These are phyloP conservation scores for Hypomyces rosellus DNA, from an alignment of 2,329 filamentous ascomycete genomes.

Conservation along the genomic window DNA sequence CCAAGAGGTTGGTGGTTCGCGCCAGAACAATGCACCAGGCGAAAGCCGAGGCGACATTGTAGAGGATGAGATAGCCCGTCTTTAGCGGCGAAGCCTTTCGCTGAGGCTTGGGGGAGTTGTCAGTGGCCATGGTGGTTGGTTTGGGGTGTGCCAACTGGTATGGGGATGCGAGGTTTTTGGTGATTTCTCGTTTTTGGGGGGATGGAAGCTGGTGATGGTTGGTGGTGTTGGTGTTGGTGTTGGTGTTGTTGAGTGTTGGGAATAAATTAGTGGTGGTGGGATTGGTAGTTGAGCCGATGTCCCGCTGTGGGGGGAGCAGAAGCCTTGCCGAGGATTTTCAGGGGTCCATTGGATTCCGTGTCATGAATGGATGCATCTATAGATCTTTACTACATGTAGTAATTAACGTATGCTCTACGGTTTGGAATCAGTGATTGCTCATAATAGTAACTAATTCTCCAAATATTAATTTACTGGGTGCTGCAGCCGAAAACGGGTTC, in stretches of 20 bases:
- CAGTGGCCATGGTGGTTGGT: slow-evolving; percentile 16
- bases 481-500: too few species aligned
- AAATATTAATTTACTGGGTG: too few species aligned
- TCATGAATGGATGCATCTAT: too few species aligned
- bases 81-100: slow-evolving; percentile 33
- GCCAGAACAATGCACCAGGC: slow-evolving; percentile 75
- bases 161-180: background rate
- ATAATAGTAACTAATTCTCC: too few species aligned
- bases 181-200: background rate
- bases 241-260: background rate
- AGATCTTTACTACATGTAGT: too few species aligned
- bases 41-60: slow-evolving; percentile 72
- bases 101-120: slow-evolving; percentile 19
- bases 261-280: background rate
- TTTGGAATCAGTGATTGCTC: too few species aligned
- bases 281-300: background rate
- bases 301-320: too few species aligned
- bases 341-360: too few species aligned
- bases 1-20: slow-evolving; percentile 53
- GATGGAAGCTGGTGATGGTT: background rate
- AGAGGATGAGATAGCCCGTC: slow-evolving; percentile 69
- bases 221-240: too few species aligned
- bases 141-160: background rate
- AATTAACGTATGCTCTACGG: too few species aligned
- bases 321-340: too few species aligned